Conservation (phyloP, 2,329 filamentous ascomycete genomes). For the Xylaria sp. region DNA sequence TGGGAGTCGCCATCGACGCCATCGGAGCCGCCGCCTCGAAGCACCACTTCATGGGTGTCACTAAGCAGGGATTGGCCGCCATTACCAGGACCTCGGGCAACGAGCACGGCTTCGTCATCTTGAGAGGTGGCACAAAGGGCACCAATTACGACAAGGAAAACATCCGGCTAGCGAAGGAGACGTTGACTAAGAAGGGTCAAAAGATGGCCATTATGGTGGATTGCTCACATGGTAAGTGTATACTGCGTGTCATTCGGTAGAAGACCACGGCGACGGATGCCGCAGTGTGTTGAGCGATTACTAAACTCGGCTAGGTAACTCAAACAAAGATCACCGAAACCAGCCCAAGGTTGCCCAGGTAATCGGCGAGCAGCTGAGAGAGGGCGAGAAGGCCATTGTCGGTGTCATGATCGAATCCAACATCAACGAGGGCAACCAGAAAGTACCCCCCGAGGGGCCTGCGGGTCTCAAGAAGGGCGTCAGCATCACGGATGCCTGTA, state of each 20-base stretch:
- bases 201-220: slow-evolving; percentile 96
- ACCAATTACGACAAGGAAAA: slow-evolving; percentile 93
- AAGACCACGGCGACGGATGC: not conserved
- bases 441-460: slow-evolving; percentile 85
- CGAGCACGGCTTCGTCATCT: slow-evolving; percentile 96
- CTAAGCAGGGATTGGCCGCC: slow-evolving; percentile 94
- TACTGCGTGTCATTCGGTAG: not conserved
- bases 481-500: slow-evolving; percentile 96
- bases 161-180: slow-evolving; percentile 81
- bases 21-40: slow-evolving; percentile 86
- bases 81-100: slow-evolving; percentile 95
- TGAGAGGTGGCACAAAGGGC: slow-evolving; percentile 89
- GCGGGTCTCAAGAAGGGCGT: slow-evolving; percentile 84
- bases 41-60: slow-evolving; percentile 99
- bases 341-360: slow-evolving; percentile 90
- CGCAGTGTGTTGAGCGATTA: no score
- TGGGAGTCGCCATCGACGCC: slow-evolving; percentile 93
- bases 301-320: slow-evolving; percentile 74
- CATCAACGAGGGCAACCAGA: slow-evolving; percentile 90
- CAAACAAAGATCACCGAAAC: slow-evolving; percentile 96
- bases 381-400: slow-evolving; percentile 87
- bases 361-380: slow-evolving; percentile 84
- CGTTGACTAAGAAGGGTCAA: slow-evolving; percentile 82
- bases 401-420: slow-evolving; percentile 99
- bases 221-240: slow-evolving; percentile 85